Evolutionary conservation across 176 grass and related monocot species (phyloP).

Genomic region (Hordeum marinum): DNA sequence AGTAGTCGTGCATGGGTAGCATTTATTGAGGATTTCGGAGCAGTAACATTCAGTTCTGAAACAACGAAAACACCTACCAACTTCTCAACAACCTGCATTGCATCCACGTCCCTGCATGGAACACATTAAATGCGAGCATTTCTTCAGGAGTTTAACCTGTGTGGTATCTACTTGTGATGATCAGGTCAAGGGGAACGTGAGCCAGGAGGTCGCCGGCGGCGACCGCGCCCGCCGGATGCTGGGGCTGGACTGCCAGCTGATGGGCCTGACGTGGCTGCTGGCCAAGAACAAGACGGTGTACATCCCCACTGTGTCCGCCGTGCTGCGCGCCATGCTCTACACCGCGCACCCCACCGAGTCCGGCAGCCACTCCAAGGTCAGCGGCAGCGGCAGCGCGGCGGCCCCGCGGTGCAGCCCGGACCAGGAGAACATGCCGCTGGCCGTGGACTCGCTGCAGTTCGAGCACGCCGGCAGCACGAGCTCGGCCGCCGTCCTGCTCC

Average conservation of each 20-base stretch:
- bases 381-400: background rate
- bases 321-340: constrained; percentile 94
- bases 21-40: constrained; percentile 28
- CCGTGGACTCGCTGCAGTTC: constrained; percentile 94
- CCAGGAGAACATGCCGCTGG: constrained; percentile 96
- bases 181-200: constrained; percentile 66
- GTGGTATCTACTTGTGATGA: background rate
- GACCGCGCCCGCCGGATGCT: constrained; percentile 79
- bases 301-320: constrained; percentile 96
- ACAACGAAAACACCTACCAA: constrained; percentile 17
- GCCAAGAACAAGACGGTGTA: constrained; percentile 85
- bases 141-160: background rate
- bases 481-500: background rate
- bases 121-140: constrained; percentile 28
- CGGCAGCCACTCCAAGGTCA: background rate
- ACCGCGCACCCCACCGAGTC: constrained; percentile 45
- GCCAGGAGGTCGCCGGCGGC: constrained; percentile 31
- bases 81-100: constrained; percentile 9
- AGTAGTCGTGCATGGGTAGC: constrained; percentile 40
- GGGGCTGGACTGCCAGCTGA: constrained; percentile 97
- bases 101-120: constrained; percentile 33
- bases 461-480: constrained; percentile 38
- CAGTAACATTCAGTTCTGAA: background rate
- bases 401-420: constrained; percentile 71
- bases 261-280: constrained; percentile 96